Evolutionary conservation across 177 flowering plant species (phyloP).

Genomic region (Vitis hybrid): DNA sequence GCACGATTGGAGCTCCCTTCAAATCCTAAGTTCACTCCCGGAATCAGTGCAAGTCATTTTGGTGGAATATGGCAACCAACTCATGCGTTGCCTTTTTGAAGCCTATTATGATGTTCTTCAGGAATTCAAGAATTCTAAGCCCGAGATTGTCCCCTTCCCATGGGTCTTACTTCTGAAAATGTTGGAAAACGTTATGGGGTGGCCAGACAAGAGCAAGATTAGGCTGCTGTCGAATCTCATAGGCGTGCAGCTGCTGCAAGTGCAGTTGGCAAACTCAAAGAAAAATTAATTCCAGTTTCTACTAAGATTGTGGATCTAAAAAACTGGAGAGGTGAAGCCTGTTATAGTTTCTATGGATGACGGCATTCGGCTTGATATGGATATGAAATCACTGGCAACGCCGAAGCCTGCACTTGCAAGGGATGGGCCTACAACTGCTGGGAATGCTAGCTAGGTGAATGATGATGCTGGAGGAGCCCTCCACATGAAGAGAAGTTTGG

Average conservation of each 20-base stretch:
- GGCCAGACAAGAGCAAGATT: no score
- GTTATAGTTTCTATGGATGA: slow-evolving; percentile 54
- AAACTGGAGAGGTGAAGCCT: slow-evolving; percentile 48
- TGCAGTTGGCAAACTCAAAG: slow-evolving; percentile 62
- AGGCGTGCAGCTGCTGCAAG: slow-evolving; percentile 58
- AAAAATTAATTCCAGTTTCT: slow-evolving; percentile 61
- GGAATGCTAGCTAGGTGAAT: slow-evolving; percentile 68
- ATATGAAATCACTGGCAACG: slow-evolving; percentile 47
- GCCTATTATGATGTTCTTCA: no score
- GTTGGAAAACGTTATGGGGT: no score
- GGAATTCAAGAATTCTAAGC: no score
- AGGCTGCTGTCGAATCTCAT: slow-evolving; percentile 42
- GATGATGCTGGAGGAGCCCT: slow-evolving; percentile 79
- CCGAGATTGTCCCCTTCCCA: no score
- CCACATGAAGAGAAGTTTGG: slow-evolving; percentile 68
- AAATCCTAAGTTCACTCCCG: no score
- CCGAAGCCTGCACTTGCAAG: slow-evolving; percentile 61
- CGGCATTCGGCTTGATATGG: slow-evolving; percentile 54
- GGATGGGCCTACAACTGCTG: slow-evolving; percentile 67
- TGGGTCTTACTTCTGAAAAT: no score
- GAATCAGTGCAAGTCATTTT: no score
- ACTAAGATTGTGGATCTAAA: slow-evolving; percentile 57
- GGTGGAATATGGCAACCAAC: no score
- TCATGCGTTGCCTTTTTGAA: no score
- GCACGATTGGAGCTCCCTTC: no score